Conservation (phyloP, 257 asterid species). For the Solanum rostratum region DNA sequence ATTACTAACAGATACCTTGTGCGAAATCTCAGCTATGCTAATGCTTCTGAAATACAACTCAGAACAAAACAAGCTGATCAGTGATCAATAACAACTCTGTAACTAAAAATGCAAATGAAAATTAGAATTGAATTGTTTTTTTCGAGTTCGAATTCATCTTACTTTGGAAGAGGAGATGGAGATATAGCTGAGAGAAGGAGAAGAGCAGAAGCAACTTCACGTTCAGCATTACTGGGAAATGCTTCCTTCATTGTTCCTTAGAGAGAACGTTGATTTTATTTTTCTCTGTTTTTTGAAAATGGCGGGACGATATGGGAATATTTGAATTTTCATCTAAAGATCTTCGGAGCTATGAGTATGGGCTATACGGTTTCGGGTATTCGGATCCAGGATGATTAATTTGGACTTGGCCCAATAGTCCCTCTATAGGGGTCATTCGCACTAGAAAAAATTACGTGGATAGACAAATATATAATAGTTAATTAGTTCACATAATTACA, state of each 20-base stretch:
- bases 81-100: neutral
- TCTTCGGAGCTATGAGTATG: neutral
- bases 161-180: neutral
- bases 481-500: no score
- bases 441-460: no score
- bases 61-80: neutral
- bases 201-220: constrained; percentile 2
- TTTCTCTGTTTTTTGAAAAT: neutral
- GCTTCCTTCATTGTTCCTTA: neutral
- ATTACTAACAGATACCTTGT: neutral
- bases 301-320: neutral
- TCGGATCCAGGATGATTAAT: neutral
- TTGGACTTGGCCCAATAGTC: neutral
- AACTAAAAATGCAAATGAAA: neutral
- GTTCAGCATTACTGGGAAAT: neutral
- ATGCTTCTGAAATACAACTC: neutral
- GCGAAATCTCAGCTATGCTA: neutral
- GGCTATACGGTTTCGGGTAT: neutral
- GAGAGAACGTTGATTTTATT: neutral
- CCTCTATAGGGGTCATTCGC: neutral
- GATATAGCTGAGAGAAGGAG: neutral
- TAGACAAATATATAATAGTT: no score
- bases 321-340: neutral
- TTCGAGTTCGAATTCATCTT: neutral
- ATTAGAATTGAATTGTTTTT: neutral